Percentiles rank a stretch among this genome's conserved stretches.
phyloP scores from a whole-genome alignment of 129 eudicot genomes.

The Dittrichia graveolens region DNA sequence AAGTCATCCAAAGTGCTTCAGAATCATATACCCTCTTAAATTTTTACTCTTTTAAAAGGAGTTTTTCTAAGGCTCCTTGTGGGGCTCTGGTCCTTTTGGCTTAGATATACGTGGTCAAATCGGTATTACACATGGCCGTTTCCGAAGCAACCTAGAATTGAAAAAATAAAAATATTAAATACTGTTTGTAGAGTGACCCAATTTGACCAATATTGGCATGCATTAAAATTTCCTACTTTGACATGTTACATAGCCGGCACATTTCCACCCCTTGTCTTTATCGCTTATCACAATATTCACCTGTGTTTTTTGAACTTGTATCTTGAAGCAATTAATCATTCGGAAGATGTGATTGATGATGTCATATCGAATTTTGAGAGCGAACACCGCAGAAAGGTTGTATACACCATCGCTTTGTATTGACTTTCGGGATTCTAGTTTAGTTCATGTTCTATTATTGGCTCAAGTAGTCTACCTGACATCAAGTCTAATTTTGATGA shows the following conservation, averaged over 20 bases:
- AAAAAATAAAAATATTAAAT: too few species aligned
- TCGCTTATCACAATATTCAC: neutral
- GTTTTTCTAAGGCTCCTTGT: too few species aligned
- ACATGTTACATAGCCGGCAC: too few species aligned
- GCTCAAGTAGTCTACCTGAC: neutral
- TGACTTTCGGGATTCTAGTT: slow-evolving; percentile 26
- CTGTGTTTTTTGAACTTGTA: slow-evolving; percentile 28
- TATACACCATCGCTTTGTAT: slow-evolving; percentile 68
- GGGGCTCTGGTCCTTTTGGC: too few species aligned
- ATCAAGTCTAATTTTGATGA: neutral
- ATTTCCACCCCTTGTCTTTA: neutral
- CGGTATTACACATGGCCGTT: too few species aligned
- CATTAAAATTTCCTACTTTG: neutral
- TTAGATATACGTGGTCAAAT: too few species aligned
- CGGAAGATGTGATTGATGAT: slow-evolving; percentile 75
- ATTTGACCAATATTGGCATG: neutral
- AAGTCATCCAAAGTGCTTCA: neutral
- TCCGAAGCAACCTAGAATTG: too few species aligned
- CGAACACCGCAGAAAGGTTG: slow-evolving; percentile 65
- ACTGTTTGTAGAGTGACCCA: too few species aligned
- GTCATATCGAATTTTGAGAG: slow-evolving; percentile 64
- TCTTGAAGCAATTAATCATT: slow-evolving; percentile 68
- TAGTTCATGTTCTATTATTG: neutral
- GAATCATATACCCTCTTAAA: neutral
- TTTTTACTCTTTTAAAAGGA: neutral